Base-by-base conservation (phyloP, 1,139 yeast genomes). In the Yamadazyma buinensis region DNA sequence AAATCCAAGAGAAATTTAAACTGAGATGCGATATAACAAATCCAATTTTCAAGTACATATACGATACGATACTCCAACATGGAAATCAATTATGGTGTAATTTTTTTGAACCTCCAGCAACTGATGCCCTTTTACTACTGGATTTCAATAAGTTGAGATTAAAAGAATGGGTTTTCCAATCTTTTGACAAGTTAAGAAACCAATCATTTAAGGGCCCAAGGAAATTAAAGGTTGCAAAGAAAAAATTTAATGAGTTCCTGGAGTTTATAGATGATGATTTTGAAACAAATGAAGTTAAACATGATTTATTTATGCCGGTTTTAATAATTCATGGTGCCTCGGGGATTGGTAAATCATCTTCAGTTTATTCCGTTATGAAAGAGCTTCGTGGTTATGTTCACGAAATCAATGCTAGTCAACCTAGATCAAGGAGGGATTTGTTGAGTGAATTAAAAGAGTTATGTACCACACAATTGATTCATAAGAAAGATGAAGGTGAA, bases 391-490 rank as follows among this genome's bases (percentile, higher is more conserved):
- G 94, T 0, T 84, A 80, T 46, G 84, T 90, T 1, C 82, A 85
- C 52, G 98, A 92, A 53, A 70, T 90, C 26, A 87, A 86, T 52
- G 67, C 92, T 0, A 77, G 90, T 10, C 80, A 77, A 47, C 66
- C 77, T 26, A 67, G 97, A 47, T 77, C 92, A 1, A 75, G 84
- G 29, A 83, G 78, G 48, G 92, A 85, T 41, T 72, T 90, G 15
- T 61, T 69, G 38, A 73, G 78, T 19, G 73, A 72, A 24, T 64
- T 92, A 29, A 81, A 75, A 35, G 97, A 94, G 48, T 72, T 87
- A 37, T 80, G 94, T 38, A 90, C 95, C 3, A 84, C 95, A 0
- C 92, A 87, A 41, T 63, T 84, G 33, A 92, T 92, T 1, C 87
- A 83, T 49, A 64, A 64, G 28, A 60, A 56, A 34, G 46, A 46